A percentile compares a stretch with the other conserved stretches of the same genome.
Conservation (phyloP, 2,329 filamentous ascomycete species). For the Xylaria sp. region DNA sequence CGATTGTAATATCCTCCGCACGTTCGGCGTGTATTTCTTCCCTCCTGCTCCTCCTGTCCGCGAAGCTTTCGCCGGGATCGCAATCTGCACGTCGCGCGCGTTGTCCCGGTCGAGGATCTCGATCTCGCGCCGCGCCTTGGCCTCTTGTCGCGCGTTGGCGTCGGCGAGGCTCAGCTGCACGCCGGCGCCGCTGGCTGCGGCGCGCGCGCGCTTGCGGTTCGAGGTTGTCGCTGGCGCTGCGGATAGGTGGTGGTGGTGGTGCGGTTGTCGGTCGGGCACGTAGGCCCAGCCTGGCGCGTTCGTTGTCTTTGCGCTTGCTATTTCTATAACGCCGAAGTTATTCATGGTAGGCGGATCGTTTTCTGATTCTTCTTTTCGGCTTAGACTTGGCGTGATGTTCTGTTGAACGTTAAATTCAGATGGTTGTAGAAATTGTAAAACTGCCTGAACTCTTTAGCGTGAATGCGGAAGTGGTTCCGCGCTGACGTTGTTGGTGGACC, state of each 20-base stretch:
- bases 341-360: slow-evolving; percentile 58
- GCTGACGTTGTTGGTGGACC: neutral
- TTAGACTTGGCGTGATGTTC: neutral
- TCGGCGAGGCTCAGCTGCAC: slow-evolving; percentile 68
- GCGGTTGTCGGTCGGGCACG: slow-evolving; percentile 75
- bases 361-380: neutral
- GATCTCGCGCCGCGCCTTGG: slow-evolving; percentile 82
- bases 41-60: slow-evolving; percentile 53
- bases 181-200: slow-evolving; percentile 63
- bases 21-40: slow-evolving; percentile 72
- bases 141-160: slow-evolving; percentile 82
- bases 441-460: slow-evolving; percentile 17
- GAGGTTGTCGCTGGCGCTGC: slow-evolving; percentile 43
- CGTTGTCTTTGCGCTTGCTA: slow-evolving; percentile 76
- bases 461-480: slow-evolving; percentile 19
- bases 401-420: neutral
- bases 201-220: slow-evolving; percentile 76
- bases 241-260: slow-evolving; percentile 62
- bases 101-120: slow-evolving; percentile 86
- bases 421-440: neutral
- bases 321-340: slow-evolving; percentile 82
- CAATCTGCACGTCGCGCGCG: slow-evolving; percentile 76
- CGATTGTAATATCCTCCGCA: slow-evolving; percentile 80
- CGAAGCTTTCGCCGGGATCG: slow-evolving; percentile 66
- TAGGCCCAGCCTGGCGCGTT: slow-evolving; percentile 91